These are phyloP conservation scores for Teratosphaeria destructans DNA, from an alignment of 2,329 filamentous ascomycete species.

Conservation along the genomic window DNA sequence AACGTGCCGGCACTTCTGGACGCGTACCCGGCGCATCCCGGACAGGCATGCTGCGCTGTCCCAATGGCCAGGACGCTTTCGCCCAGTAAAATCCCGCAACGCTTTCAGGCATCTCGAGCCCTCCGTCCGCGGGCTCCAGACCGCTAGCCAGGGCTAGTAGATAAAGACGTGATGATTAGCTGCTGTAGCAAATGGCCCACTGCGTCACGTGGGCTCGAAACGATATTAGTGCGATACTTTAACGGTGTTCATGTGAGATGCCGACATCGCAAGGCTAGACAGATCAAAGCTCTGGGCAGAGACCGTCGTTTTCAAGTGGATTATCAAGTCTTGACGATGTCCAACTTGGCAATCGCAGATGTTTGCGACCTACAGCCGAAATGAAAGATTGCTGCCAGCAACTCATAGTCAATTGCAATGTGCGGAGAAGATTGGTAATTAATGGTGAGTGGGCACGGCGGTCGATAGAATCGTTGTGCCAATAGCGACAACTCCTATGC, in stretches of 20 bases:
- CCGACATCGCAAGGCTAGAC: neutral
- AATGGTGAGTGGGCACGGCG: neutral
- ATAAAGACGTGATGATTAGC: neutral
- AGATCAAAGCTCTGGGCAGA: neutral
- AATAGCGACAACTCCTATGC: neutral
- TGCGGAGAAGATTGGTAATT: neutral
- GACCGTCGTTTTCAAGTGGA: neutral
- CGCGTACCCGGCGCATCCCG: neutral
- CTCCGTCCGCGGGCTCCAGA: neutral
- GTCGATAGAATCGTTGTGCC: neutral
- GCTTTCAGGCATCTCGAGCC: neutral
- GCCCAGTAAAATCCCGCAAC: neutral
- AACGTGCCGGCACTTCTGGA: neutral
- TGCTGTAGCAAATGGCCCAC: neutral
- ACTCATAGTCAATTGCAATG: neutral
- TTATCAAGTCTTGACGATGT: neutral
- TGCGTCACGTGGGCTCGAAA: neutral
- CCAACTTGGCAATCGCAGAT: neutral
- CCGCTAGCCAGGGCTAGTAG: neutral
- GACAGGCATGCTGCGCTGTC: neutral
- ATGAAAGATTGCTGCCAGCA: neutral
- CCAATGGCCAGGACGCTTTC: neutral
- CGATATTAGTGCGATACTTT: neutral
- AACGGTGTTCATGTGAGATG: neutral
- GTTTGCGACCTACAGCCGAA: neutral